Evolutionary conservation across 2,329 filamentous ascomycete species (phyloP).

Genomic region (Aspergillus piperis): DNA sequence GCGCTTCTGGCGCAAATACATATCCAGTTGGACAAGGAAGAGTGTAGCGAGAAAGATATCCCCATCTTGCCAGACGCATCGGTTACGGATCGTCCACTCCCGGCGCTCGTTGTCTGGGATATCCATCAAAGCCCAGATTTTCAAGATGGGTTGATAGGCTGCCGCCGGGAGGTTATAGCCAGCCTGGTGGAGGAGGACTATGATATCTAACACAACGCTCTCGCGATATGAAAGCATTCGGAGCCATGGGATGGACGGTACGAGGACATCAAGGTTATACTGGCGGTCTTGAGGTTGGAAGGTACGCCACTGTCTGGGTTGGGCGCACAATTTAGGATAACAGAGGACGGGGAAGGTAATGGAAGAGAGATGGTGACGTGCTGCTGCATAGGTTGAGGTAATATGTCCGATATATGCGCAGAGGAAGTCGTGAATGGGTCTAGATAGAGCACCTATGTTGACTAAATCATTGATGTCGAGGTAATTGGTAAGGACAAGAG

Average conservation of each 20-base stretch:
- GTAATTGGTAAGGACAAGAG: conserved; percentile 57
- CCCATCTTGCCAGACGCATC: conserved; percentile 56
- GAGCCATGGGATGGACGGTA: conserved; percentile 68
- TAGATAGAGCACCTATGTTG: conserved; percentile 65
- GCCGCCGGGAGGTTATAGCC: conserved; percentile 60
- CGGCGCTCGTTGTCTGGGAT: conserved; percentile 60
- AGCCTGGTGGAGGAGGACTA: conserved; percentile 60
- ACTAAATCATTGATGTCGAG: conserved; percentile 61
- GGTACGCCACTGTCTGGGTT: conserved; percentile 50
- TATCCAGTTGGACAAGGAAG: conserved; percentile 71
- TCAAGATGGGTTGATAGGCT: conserved; percentile 53
- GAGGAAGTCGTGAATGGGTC: conserved; percentile 57
- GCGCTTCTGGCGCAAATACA: conserved; percentile 66
- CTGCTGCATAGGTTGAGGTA: neutral
- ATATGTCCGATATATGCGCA: neutral
- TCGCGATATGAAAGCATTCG: conserved; percentile 65
- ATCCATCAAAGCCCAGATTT: conserved; percentile 75
- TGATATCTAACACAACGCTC: conserved; percentile 60
- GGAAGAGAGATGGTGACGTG: neutral
- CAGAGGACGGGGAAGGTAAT: conserved; percentile 59
- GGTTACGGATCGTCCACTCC: conserved; percentile 55
- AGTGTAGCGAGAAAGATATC: conserved; percentile 65
- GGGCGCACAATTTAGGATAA: conserved; percentile 57
- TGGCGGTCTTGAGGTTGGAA: neutral
- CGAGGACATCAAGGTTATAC: conserved; percentile 31